A percentile compares a stretch with the other conserved stretches of the same genome.
Evolutionary conservation across 2,329 filamentous ascomycete genomes (phyloP).

Genomic region (Fusarium nygamai): DNA sequence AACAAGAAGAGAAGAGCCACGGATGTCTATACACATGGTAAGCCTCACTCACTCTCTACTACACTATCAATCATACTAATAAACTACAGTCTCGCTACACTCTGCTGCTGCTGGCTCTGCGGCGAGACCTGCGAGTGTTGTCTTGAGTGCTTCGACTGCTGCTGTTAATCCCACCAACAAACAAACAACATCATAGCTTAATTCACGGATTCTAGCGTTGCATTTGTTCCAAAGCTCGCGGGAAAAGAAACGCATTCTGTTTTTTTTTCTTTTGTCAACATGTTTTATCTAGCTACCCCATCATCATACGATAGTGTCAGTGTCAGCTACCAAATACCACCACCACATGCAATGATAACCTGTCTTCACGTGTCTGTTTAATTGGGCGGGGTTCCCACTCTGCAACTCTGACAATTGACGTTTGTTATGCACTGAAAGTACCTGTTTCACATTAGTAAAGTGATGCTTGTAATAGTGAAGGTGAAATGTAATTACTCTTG

Average conservation of each 20-base stretch:
- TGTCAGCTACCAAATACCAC: slow-evolving; percentile 14
- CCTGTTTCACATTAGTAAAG: slow-evolving; percentile 26
- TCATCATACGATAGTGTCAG: background rate
- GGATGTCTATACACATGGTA: slow-evolving; percentile 55
- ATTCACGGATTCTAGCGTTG: background rate
- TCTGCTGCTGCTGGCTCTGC: slow-evolving; percentile 58
- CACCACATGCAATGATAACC: background rate
- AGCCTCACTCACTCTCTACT: background rate
- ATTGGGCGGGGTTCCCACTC: background rate
- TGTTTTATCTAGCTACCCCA: background rate
- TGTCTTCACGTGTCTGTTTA: background rate
- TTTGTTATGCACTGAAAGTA: slow-evolving; percentile 51
- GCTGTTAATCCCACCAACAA: slow-evolving; percentile 45
- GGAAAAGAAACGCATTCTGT: background rate
- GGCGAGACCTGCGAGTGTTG: slow-evolving; percentile 57
- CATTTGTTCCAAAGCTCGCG: background rate
- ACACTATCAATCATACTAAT: background rate
- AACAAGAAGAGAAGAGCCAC: slow-evolving; percentile 51
- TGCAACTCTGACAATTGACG: slow-evolving; percentile 40
- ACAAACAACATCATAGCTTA: background rate
- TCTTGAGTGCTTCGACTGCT: slow-evolving; percentile 53
- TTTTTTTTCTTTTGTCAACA: background rate
- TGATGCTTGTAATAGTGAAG: rapidly evolving
- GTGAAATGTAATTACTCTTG: slow-evolving; percentile 38
- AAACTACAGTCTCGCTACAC: slow-evolving; percentile 48